Conservation (phyloP, 805 yeast species). For the Candida rishiriensis region DNA sequence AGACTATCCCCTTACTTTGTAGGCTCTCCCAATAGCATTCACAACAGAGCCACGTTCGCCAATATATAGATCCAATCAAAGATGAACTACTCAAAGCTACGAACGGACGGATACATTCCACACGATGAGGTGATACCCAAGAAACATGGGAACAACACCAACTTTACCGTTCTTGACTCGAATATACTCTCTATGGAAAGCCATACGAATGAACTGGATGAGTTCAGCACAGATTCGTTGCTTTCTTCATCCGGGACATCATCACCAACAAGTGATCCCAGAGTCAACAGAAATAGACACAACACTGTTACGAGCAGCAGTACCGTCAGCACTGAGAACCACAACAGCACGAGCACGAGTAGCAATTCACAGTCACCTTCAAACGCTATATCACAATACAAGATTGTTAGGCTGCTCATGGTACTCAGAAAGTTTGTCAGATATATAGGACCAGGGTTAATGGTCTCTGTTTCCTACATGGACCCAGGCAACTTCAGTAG, state of each 20-base stretch:
- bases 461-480: constrained; percentile 95
- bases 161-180: too few relatives aligned
- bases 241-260: background rate
- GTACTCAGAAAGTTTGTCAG: constrained; percentile 33
- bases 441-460: constrained; percentile 87
- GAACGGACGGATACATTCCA: too few relatives aligned
- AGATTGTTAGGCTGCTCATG: constrained; percentile 6
- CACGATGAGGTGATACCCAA: too few relatives aligned
- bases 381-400: background rate
- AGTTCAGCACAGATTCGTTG: constrained; percentile 2
- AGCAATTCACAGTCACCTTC: background rate
- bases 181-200: too few relatives aligned
- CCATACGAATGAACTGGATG: background rate
- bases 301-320: background rate
- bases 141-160: too few relatives aligned
- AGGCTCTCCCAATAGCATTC: too few relatives aligned
- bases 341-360: background rate
- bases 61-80: too few relatives aligned
- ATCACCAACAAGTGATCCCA: background rate
- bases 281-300: background rate
- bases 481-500: constrained; percentile 98
- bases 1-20: too few relatives aligned
- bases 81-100: too few relatives aligned
- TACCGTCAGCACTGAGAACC: background rate
- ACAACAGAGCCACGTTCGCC: too few relatives aligned